Conservation (phyloP, 768 basidiomycete species). For the Amyloporia xantha region DNA sequence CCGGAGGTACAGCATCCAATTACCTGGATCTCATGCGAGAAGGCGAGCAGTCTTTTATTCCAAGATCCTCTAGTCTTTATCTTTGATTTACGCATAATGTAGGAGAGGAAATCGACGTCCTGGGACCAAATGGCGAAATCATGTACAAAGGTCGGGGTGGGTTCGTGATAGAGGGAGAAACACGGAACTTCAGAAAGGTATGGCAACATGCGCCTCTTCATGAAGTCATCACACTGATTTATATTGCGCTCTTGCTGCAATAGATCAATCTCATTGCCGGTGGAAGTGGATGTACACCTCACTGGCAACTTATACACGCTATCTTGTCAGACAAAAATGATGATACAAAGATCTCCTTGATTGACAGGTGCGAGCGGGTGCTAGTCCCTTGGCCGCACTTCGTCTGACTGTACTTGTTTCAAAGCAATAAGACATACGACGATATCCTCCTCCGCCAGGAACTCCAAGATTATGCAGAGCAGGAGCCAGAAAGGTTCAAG, state of each 20-base stretch:
- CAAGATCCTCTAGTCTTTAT: too few species aligned
- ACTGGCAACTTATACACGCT: slow-evolving; percentile 20
- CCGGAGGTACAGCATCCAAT: slow-evolving; percentile 18
- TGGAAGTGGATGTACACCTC: slow-evolving; percentile 18
- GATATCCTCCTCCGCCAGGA: slow-evolving; percentile 16
- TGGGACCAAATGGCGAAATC: slow-evolving; percentile 17
- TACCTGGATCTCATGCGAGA: slow-evolving; percentile 18
- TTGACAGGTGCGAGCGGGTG: slow-evolving; percentile 11
- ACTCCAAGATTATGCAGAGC: slow-evolving; percentile 15
- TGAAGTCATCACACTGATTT: too few species aligned
- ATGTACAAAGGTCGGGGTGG: slow-evolving; percentile 13
- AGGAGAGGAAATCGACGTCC: slow-evolving; percentile 20
- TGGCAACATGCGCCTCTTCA: neutral
- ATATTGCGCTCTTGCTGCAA: neutral
- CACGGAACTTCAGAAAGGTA: slow-evolving; percentile 15
- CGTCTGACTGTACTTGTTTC: too few species aligned
- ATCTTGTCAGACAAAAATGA: slow-evolving; percentile 14
- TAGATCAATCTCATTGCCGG: slow-evolving; percentile 21
- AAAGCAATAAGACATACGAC: slow-evolving; percentile 17
- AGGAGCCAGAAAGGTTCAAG: slow-evolving; percentile 13
- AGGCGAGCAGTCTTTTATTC: neutral
- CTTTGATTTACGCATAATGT: neutral
- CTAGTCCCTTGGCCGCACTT: neutral
- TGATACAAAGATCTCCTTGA: slow-evolving; percentile 12
- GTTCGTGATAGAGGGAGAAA: slow-evolving; percentile 15